Conservation (phyloP, 768 basidiomycete genomes). For the Tricholoma hemisulphureum region DNA sequence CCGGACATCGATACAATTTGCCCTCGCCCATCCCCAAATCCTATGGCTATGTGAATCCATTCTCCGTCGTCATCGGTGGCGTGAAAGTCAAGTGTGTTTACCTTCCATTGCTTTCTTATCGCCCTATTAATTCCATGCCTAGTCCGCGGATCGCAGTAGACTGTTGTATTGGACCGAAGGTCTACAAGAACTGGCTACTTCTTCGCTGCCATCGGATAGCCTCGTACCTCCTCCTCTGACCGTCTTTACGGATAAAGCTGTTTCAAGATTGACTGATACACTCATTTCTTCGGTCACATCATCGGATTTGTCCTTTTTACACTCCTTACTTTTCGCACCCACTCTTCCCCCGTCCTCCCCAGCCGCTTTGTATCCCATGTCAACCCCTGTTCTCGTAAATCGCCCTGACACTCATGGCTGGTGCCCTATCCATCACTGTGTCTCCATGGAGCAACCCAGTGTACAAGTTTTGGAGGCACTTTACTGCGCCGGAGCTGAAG, state of each 20-base stretch:
- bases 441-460: conserved; percentile 52
- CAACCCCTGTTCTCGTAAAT: conserved; percentile 63
- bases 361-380: conserved; percentile 41
- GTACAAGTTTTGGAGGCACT: conserved; percentile 64
- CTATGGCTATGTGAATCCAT: conserved; percentile 71
- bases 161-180: conserved; percentile 35
- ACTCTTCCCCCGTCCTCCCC: conserved; percentile 38
- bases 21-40: conserved; percentile 57
- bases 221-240: conserved; percentile 41
- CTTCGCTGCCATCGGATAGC: conserved; percentile 38
- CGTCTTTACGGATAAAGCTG: conserved; percentile 41
- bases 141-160: conserved; percentile 41
- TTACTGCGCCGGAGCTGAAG: conserved; percentile 74
- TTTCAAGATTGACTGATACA: conserved; percentile 44
- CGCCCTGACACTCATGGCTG: conserved; percentile 65
- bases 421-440: conserved; percentile 73
- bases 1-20: conserved; percentile 70
- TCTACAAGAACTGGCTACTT: conserved; percentile 36
- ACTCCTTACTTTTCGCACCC: conserved; percentile 54
- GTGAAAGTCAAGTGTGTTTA: conserved; percentile 54
- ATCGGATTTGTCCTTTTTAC: conserved; percentile 49
- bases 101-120: conserved; percentile 10
- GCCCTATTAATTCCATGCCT: conserved; percentile 11
- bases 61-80: conserved; percentile 59
- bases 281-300: conserved; percentile 55